Evolutionary conservation across 768 basidiomycete species (phyloP), one percentile per base, ranked within the genome.

Genomic region (Leucocoprinus birnbaumii): DNA sequence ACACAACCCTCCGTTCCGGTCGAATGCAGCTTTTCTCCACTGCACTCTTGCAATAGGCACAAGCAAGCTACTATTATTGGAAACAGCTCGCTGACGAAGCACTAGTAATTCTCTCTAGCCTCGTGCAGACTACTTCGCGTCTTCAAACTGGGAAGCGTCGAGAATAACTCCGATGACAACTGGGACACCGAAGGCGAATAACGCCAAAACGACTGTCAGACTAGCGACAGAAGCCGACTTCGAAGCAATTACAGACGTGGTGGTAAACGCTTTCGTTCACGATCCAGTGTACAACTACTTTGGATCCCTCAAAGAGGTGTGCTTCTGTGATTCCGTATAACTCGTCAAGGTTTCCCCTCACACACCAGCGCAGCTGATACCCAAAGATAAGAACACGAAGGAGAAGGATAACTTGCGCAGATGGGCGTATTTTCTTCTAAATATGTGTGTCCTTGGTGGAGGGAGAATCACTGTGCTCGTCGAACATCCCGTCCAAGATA

Each of bases 221-320:
- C 45, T 66, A 19, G 67, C 66, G 16, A 63, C 52, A 14, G 54
- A 56, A 16, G 60, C 63, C 21, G 70, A 71, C 35, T 61, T 66
- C 34, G 55, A 59, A 3, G 53, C 59, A 18, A 59, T 69, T 8
- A 54, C 61, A 8, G 48, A 59, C 19, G 38, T 64, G 13, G 61
- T 58, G 2, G 34, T 51, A 9, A 47, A 57, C 26, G 70, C 70
- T 4, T 71, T 70, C 55, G 46, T 62, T 1, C 53, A 60, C 4
- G 68, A 70, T 52, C 68, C 70, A 10, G 63, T 65, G 3, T 62
- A 65, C 45, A 65, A 66, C 37, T 71, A 65, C 58, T 65, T 67
- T 47, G 67, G 63, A 1, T 59, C 55, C 37, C 56, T 66, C 35
- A 55, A 57, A 16, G 57, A 66, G 59, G 68, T 68, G 45, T 57